These are phyloP conservation scores for Musa troglodytarum DNA, from an alignment of 176 grass and related monocot genomes.

Conservation along the genomic window DNA sequence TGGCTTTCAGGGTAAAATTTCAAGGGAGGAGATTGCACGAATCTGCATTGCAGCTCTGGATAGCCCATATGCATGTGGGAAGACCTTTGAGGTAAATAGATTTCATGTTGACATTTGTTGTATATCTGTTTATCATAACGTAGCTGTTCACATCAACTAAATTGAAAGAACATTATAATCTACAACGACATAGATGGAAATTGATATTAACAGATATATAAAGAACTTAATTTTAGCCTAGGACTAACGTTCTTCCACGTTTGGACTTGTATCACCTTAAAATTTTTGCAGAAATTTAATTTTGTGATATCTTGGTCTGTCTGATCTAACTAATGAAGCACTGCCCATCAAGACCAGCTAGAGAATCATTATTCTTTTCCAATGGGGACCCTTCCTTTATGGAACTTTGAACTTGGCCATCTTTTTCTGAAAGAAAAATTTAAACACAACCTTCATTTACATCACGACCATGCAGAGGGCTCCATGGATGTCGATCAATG, in stretches of 20 bases:
- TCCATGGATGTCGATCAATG: too few species aligned
- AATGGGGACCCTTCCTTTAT: too few species aligned
- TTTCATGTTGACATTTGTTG: neutral
- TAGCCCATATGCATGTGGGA: constrained; percentile 69
- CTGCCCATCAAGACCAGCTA: too few species aligned
- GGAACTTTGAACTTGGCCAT: too few species aligned
- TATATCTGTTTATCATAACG: neutral
- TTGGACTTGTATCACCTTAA: neutral
- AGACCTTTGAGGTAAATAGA: constrained; percentile 78
- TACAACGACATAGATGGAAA: neutral
- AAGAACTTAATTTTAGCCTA: neutral
- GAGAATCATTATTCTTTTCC: too few species aligned
- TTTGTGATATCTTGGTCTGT: neutral
- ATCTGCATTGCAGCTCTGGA: constrained; percentile 74
- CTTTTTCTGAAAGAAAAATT: neutral
- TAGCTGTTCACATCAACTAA: neutral
- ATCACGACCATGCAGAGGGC: neutral
- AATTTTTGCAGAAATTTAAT: neutral
- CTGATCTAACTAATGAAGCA: too few species aligned
- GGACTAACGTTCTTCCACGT: neutral
- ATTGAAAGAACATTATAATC: neutral
- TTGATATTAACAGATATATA: too few species aligned
- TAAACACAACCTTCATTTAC: neutral
- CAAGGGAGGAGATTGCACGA: constrained; percentile 72
- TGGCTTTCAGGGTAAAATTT: constrained; percentile 75